A percentile compares a stretch with the other conserved stretches of the same genome.
Conservation (phyloP, 2,329 filamentous ascomycete species). For the Periconia digitata region DNA sequence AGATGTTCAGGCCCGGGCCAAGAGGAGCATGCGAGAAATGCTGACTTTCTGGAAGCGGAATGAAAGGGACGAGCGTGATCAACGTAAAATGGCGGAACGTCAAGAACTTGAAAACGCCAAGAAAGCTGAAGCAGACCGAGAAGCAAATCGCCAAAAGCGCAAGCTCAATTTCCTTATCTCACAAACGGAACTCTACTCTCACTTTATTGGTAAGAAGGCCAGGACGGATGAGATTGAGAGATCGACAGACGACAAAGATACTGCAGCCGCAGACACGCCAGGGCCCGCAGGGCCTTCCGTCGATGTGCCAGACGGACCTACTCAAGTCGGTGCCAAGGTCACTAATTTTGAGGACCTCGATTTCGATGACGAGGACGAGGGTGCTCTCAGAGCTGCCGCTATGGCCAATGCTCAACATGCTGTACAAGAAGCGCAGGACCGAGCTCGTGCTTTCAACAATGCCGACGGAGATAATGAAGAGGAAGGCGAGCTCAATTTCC, state of each 20-base stretch:
- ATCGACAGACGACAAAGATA: conserved; percentile 74
- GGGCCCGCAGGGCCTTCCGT: conserved; percentile 46
- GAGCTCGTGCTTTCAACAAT: conserved; percentile 90
- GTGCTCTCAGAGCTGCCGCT: conserved; percentile 75
- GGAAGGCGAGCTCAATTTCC: conserved; percentile 98
- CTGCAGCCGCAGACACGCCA: conserved; percentile 47
- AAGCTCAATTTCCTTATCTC: conserved; percentile 99
- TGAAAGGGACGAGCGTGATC: conserved; percentile 92
- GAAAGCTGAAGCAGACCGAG: conserved; percentile 94
- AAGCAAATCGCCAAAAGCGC: conserved; percentile 94
- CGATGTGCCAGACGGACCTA: conserved; percentile 49
- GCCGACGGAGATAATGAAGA: conserved; percentile 54
- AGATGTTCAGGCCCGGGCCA: conserved; percentile 93
- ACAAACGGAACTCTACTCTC: conserved; percentile 96
- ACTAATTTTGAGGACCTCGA: conserved; percentile 93
- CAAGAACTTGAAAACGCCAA: conserved; percentile 96
- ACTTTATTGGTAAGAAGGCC: conserved; percentile 99
- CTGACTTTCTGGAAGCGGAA: conserved; percentile 99
- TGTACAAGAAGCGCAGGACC: conserved; percentile 89
- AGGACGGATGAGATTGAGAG: conserved; percentile 94
- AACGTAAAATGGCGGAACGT: conserved; percentile 89
- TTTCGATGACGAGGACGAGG: conserved; percentile 94
- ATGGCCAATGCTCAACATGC: conserved; percentile 96
- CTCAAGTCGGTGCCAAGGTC: conserved; percentile 65
- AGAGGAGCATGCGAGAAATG: conserved; percentile 99